Evolutionary conservation across 1,284 basidiomycete genomes (phyloP), one percentile per base, ranked within the genome.

Genomic region (Trichosporon ovoides): DNA sequence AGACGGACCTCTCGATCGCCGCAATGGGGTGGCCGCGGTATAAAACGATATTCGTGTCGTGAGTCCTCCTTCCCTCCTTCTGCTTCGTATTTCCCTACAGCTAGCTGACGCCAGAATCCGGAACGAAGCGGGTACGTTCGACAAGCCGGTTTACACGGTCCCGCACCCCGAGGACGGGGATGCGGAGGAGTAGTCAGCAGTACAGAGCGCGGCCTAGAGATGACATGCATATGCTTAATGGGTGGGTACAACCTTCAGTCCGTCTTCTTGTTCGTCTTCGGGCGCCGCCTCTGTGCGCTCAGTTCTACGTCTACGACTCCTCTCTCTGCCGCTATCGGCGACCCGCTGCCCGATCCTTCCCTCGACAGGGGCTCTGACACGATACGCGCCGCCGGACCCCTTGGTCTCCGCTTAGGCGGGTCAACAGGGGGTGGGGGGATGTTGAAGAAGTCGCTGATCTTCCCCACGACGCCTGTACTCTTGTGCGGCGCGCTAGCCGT

Each of bases 11-110:
- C 53, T 67, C 36, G 14, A 40, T 74, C 12, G 40, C 38, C 38
- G 35, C 20, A 2, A 56, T 69, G 5, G 69, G 66, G 1, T 74
- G 72, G 74, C 50, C 43, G 11, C 64, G 68, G 54, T 76, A 71
- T 71, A 72, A 73, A 63, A 66, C 52, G 46, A 38, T 74, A 13
- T 74, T 63, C 59, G 60, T 76, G 9, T 69, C 69, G 74, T 74
- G 49, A 55, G 71, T 66, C n/a, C n/a, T n/a, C n/a, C n/a, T n/a
- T n/a, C n/a, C n/a, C n/a, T n/a, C n/a, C n/a, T n/a, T n/a, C n/a
- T n/a, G n/a, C n/a, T 7, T 7, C 22, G 18, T 37, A 13, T 49
- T 3, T 19, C 4, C 28, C 3, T 9, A 2, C 20, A 9, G n/a
- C 3, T 7, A 28, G 31, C 50, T 54, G 38, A 56, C 48, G 31